A percentile compares a stretch with the other conserved stretches of the same genome.
Conservation (phyloP, 495 filamentous ascomycete species). For the Penicillium maclennaniae region DNA sequence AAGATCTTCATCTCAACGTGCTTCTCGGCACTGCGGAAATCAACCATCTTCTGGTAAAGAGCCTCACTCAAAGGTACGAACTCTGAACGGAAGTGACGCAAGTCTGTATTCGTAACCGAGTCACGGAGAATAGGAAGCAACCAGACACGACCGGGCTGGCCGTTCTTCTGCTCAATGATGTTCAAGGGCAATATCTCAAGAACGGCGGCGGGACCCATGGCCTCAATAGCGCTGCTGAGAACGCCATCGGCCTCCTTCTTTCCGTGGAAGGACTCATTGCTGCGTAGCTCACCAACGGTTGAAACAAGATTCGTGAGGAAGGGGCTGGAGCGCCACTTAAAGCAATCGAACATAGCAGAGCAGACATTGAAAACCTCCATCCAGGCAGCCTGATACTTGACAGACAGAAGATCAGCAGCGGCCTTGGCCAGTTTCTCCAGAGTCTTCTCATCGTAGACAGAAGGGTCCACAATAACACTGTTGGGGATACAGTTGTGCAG, state of each 20-base stretch:
- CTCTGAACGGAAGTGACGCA: conserved; percentile 78
- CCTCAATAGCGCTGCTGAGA: conserved; percentile 76
- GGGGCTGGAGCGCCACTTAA: conserved; percentile 77
- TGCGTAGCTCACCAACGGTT: conserved; percentile 80
- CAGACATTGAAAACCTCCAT: conserved; percentile 90
- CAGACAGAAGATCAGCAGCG: conserved; percentile 67
- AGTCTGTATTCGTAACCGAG: conserved; percentile 75
- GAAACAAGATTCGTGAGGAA: conserved; percentile 69
- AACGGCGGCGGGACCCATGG: conserved; percentile 82
- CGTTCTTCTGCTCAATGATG: conserved; percentile 66
- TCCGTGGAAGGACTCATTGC: conserved; percentile 82
- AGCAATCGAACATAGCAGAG: conserved; percentile 79
- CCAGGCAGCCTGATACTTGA: conserved; percentile 94
- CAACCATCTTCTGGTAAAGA: conserved; percentile 84
- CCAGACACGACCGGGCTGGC: conserved; percentile 86
- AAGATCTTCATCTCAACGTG: conserved; percentile 95
- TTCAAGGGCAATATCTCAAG: conserved; percentile 81
- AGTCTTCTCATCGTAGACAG: conserved; percentile 80
- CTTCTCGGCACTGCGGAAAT: conserved; percentile 74
- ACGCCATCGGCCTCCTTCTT: conserved; percentile 94
- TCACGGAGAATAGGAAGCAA: conserved; percentile 86
- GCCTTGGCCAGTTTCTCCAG: conserved; percentile 69
- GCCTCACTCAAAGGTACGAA: conserved; percentile 84
- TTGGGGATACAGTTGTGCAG: conserved; percentile 81
- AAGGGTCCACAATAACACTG: conserved; percentile 75